A percentile compares a stretch with the other conserved stretches of the same genome.
Evolutionary conservation across 129 eudicot genomes (phyloP).

Genomic region (Smallanthus sonchifolius): DNA sequence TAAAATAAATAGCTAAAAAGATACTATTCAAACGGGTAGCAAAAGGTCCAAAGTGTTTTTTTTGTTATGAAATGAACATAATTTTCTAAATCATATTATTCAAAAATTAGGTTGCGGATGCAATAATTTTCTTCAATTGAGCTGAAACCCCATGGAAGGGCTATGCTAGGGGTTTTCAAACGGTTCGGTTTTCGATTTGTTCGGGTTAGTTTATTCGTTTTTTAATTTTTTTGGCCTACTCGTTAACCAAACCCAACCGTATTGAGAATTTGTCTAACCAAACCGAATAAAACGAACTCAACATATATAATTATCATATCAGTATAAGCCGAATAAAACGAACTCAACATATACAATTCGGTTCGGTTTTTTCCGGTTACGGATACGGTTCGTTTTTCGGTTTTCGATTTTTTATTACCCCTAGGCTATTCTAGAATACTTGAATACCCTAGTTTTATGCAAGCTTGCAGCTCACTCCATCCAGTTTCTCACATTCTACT

Average conservation of each 20-base stretch:
- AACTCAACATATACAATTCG: too few species aligned
- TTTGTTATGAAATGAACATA: background rate
- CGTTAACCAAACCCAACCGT: too few species aligned
- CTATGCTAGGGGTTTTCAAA: background rate
- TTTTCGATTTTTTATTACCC: too few species aligned
- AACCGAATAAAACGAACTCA: too few species aligned
- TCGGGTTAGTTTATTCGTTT: too few species aligned
- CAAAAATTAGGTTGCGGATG: background rate
- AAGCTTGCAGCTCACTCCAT: background rate
- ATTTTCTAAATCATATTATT: background rate
- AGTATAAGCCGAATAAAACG: too few species aligned
- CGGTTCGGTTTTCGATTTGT: too few species aligned
- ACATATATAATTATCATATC: too few species aligned
- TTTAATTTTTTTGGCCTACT: too few species aligned
- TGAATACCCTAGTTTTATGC: slow-evolving; percentile 8
- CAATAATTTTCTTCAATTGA: background rate
- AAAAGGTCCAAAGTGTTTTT: background rate
- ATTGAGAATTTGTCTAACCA: too few species aligned
- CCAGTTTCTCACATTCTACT: slow-evolving; percentile 14
- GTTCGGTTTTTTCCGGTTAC: too few species aligned
- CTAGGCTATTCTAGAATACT: background rate
- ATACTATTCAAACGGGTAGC: background rate
- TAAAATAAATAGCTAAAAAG: background rate
- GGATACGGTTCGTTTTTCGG: too few species aligned
- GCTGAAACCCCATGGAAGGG: background rate